A percentile compares a stretch with the other conserved stretches of the same genome.
These are phyloP conservation scores for Hypoxylon cercidicola DNA, from an alignment of 495 filamentous ascomycete genomes.

Conservation along the genomic window DNA sequence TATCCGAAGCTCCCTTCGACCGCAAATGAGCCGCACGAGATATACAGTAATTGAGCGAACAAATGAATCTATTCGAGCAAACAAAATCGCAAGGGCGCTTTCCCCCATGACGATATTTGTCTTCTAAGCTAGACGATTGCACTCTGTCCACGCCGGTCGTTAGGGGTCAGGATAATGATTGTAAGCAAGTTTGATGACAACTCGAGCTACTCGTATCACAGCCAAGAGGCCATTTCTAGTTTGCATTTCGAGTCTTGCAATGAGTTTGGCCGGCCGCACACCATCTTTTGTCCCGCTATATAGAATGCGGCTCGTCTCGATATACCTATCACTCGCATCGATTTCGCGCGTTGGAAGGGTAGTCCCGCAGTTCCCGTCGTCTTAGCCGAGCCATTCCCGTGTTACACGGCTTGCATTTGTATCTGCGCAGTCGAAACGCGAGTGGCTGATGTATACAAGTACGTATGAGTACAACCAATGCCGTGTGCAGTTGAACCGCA, in stretches of 20 bases:
- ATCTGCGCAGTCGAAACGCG: conserved; percentile 6
- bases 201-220: neutral
- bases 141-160: neutral
- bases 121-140: neutral
- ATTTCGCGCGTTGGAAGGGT: conserved; percentile 19
- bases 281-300: neutral
- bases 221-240: neutral
- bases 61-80: neutral
- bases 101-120: neutral
- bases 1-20: neutral
- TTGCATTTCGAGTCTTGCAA: neutral
- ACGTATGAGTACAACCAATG: conserved; percentile 25
- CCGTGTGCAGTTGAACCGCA: conserved; percentile 23
- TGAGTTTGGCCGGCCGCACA: neutral
- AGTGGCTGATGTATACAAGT: conserved; percentile 7
- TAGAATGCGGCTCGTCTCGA: conserved; percentile 9
- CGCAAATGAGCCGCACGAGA: neutral
- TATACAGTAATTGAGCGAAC: conserved; percentile 3
- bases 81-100: neutral
- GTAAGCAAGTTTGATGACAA: neutral
- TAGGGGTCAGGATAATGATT: neutral
- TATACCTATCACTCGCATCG: conserved; percentile 28
- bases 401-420: conserved; percentile 26
- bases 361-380: conserved; percentile 24
- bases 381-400: conserved; percentile 10